Conservation (phyloP, 495 filamentous ascomycete genomes). For the Rhypophila decipiens region DNA sequence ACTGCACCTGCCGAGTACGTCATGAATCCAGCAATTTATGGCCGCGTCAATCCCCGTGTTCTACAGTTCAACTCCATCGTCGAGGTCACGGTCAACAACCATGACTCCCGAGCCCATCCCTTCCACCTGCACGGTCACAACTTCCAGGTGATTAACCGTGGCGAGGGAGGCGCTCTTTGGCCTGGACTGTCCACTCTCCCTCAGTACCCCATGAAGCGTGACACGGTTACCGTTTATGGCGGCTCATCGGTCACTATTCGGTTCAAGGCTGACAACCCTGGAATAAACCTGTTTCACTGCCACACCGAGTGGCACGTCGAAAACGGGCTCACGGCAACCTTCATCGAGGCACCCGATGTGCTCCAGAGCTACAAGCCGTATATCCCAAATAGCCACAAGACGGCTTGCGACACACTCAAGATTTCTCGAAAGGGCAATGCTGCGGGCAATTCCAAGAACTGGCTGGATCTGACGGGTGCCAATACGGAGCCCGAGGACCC, state of each 20-base stretch:
- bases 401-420: constrained; percentile 40
- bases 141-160: constrained; percentile 55
- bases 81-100: constrained; percentile 67
- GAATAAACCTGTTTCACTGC: constrained; percentile 51
- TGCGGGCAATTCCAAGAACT: constrained; percentile 54
- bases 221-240: constrained; percentile 38
- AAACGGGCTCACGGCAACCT: constrained; percentile 47
- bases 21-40: constrained; percentile 39
- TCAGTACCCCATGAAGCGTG: constrained; percentile 41
- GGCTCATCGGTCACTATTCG: constrained; percentile 34
- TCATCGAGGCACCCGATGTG: constrained; percentile 55
- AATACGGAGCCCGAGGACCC: constrained; percentile 8
- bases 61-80: constrained; percentile 53
- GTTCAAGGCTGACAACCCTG: constrained; percentile 37
- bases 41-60: constrained; percentile 48
- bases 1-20: constrained; percentile 41
- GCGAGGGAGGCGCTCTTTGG: constrained; percentile 28
- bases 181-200: constrained; percentile 44
- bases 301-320: constrained; percentile 49
- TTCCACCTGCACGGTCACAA: constrained; percentile 55
- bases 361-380: constrained; percentile 30
- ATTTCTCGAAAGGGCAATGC: constrained; percentile 55
- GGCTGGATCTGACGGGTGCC: constrained; percentile 47
- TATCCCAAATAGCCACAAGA: constrained; percentile 52
- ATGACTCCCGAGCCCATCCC: constrained; percentile 46